A percentile compares a stretch with the other conserved stretches of the same genome.
These are phyloP conservation scores for Gracilaria vermiculophylla DNA, from an alignment of 23 red algal genomes.

Conservation along the genomic window DNA sequence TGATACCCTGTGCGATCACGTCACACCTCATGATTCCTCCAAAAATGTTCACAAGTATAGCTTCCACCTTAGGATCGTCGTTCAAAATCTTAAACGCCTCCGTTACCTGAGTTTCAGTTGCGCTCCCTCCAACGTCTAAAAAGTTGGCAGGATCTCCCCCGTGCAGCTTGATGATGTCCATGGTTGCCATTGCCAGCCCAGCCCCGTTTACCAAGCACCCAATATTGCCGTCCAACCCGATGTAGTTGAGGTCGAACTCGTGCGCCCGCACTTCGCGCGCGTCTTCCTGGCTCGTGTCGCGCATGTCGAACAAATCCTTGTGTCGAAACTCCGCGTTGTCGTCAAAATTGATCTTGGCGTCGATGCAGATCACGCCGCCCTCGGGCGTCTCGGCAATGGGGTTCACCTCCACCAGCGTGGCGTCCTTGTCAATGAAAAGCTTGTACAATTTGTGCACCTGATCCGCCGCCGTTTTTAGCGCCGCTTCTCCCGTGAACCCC, in stretches of 20 bases:
- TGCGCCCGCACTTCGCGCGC: constrained; percentile 88
- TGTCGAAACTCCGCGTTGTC: constrained; percentile 97
- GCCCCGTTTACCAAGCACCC: constrained; percentile 96
- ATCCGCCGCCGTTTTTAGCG: constrained; percentile 30
- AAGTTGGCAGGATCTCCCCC: constrained; percentile 98
- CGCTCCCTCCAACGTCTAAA: constrained; percentile 94
- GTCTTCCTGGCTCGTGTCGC: constrained; percentile 95
- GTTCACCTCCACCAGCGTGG: constrained; percentile 89
- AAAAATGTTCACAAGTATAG: constrained; percentile 99
- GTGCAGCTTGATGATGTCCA: constrained; percentile 99
- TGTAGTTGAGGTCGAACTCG: constrained; percentile 91
- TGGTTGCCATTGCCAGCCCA: constrained; percentile 99
- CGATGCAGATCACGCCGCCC: constrained; percentile 87
- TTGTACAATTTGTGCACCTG: constrained; percentile 77
- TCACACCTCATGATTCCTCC: constrained; percentile 99
- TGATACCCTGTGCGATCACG: constrained; percentile 97
- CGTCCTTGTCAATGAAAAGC: constrained; percentile 94
- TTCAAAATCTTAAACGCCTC: constrained; percentile 96
- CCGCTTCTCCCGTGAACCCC: constrained; percentile 45
- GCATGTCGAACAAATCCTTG: constrained; percentile 78
- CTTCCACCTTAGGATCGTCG: constrained; percentile 76
- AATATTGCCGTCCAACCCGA: constrained; percentile 98
- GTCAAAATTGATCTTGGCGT: constrained; percentile 99
- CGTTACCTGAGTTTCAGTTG: constrained; percentile 93
- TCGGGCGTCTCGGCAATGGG: constrained; percentile 85